phyloP scores from a whole-genome alignment of 345 rosid species.

The Heritiera fomes region DNA sequence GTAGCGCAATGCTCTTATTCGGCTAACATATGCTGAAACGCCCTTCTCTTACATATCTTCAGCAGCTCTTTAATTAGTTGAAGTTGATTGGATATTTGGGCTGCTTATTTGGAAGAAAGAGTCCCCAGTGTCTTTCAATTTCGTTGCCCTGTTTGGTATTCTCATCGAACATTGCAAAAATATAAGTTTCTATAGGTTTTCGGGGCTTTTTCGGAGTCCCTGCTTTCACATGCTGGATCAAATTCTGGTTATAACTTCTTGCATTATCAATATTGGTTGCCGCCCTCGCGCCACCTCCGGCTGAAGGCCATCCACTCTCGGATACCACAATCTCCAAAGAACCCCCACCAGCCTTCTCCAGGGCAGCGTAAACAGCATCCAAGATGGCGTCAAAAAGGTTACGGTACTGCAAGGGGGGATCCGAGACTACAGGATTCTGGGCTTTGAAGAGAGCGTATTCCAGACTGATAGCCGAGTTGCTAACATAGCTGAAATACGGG shows the following conservation, averaged over 20 bases:
- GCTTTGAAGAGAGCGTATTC: neutral
- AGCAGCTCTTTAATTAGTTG: too few species aligned
- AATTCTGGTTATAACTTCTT: slow-evolving; percentile 21
- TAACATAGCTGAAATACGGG: too few species aligned
- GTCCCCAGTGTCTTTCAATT: neutral
- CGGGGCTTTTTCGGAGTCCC: slow-evolving; percentile 34
- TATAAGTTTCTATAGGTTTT: slow-evolving; percentile 25
- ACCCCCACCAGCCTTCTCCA: slow-evolving; percentile 24
- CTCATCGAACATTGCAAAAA: slow-evolving; percentile 34
- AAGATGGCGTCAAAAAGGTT: slow-evolving; percentile 17
- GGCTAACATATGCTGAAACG: too few species aligned
- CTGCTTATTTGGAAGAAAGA: neutral
- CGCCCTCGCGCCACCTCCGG: slow-evolving; percentile 1
- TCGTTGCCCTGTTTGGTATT: neutral
- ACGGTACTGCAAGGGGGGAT: neutral
- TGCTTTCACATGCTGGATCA: slow-evolving; percentile 22
- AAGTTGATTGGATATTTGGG: neutral
- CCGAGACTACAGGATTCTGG: neutral
- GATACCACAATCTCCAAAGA: slow-evolving; percentile 23
- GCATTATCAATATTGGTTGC: slow-evolving; percentile 17
- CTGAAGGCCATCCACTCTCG: slow-evolving; percentile 35
- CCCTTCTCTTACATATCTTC: too few species aligned
- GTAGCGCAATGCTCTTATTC: too few species aligned
- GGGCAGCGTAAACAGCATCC: slow-evolving; percentile 20
- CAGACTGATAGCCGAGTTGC: neutral